These are phyloP conservation scores for Nannochloropsis salina DNA, from an alignment of 108 stramenopile species.

Conservation along the genomic window DNA sequence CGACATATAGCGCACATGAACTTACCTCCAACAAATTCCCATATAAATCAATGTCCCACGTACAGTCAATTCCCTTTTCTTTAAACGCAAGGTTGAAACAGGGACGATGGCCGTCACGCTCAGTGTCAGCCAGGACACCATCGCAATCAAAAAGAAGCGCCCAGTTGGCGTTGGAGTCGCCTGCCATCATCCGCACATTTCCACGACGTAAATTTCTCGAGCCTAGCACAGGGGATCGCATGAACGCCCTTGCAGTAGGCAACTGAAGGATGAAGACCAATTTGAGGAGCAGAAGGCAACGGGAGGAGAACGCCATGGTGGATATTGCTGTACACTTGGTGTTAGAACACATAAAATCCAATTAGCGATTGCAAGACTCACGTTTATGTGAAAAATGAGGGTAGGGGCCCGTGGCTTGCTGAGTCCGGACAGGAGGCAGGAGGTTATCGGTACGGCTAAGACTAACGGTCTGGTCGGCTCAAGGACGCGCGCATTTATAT, in stretches of 20 bases:
- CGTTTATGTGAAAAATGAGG: too few species aligned
- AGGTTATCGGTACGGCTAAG: too few species aligned
- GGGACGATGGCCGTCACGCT: slow-evolving; percentile 77
- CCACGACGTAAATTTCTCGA: neutral
- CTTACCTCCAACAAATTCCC: slow-evolving; percentile 73
- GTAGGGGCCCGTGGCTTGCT: too few species aligned
- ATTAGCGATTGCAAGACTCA: too few species aligned
- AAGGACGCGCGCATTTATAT: too few species aligned
- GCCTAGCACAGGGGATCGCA: neutral
- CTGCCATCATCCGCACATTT: slow-evolving; percentile 11
- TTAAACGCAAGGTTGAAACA: slow-evolving; percentile 79
- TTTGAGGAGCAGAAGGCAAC: too few species aligned
- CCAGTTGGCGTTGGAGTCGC: neutral
- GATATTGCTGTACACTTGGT: too few species aligned
- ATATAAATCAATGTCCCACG: slow-evolving; percentile 76
- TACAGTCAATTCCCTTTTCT: slow-evolving; percentile 63
- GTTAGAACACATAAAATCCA: too few species aligned
- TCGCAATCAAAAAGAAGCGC: slow-evolving; percentile 67
- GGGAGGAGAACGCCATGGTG: too few species aligned
- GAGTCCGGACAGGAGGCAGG: too few species aligned
- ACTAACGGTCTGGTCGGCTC: too few species aligned
- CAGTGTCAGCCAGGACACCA: slow-evolving; percentile 87
- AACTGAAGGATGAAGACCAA: neutral
- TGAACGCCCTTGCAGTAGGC: neutral
- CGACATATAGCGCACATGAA: neutral